Conservation (phyloP, 169 alveolate genomes). For the Plasmodium inui region DNA sequence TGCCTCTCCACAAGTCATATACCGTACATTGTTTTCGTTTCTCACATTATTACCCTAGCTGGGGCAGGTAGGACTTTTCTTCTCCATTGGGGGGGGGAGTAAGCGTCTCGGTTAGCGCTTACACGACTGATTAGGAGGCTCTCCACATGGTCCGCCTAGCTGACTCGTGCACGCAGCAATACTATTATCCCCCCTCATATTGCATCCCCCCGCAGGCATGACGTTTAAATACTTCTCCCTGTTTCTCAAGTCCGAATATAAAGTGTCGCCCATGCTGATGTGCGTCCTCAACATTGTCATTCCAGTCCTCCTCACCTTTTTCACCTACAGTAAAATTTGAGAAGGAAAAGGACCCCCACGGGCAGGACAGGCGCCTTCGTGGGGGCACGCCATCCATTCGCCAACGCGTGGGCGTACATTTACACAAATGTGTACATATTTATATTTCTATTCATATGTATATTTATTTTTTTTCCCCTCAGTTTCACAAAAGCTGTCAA, state of each 20-base stretch:
- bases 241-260: constrained; percentile 52
- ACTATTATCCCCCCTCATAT: neutral
- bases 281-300: constrained; percentile 60
- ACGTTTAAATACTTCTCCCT: constrained; percentile 67
- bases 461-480: neutral
- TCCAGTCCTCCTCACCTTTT: constrained; percentile 44
- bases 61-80: constrained; percentile 54
- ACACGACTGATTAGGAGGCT: neutral
- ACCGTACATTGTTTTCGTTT: constrained; percentile 67
- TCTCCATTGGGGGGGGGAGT: neutral
- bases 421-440: neutral
- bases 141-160: neutral
- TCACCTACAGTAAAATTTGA: constrained; percentile 32
- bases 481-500: constrained; percentile 66
- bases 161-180: neutral
- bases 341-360: neutral
- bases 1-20: constrained; percentile 44
- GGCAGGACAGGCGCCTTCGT: neutral
- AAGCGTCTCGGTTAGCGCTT: neutral
- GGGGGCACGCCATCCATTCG: neutral
- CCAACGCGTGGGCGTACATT: neutral
- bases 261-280: constrained; percentile 58
- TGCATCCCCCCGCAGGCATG: constrained; percentile 23
- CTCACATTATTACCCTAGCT: constrained; percentile 62
- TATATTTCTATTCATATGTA: neutral